Base-by-base conservation (phyloP, 1,139 yeast species). In the Kurtzmaniella natalensis region DNA sequence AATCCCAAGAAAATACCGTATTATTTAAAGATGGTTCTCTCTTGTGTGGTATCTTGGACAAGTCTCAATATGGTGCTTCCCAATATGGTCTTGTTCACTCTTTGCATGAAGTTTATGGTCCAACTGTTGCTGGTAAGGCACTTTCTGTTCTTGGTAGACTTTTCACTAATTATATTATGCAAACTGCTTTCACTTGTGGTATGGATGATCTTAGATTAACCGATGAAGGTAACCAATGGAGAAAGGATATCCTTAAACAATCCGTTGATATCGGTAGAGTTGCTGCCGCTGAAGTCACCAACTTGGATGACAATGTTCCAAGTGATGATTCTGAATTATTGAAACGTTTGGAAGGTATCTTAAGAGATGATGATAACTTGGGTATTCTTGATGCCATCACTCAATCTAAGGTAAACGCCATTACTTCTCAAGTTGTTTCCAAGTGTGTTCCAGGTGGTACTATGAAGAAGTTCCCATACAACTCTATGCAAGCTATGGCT, bases 401-500 rank as follows among this genome's bases (percentile, higher is more conserved):
- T 8, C 95, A 89, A 59, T 82, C 94, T 28, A 88, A 89, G 66
- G 97, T 89, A 35, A 88, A 89, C 52, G 68, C 87, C 29, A 83
- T 94, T 42, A 89, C 98, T 1, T 83, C 96, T 8, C 83, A 85
- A 56, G 96, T 94, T 52, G 97, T 92, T 30, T 70, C 92, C 35
- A 81, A 79, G 58, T 88, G 97, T 79, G 88, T 94, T 50, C 99
- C 99, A 31, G 94, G 69, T 26, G 98, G 98, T 55, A 86, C 96
- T 3, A 84, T 85, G 81, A 94, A 92, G 62, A 75, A 81, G 56
- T 94, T 94, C 74, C 99, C 99, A 10, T 73, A 82, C 62, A 94
- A 94, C 61, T 78, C 95, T 35, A 94, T 94, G 97, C 98, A 94
- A 71, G 81, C 96, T 23, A 94, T 94, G 99, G 97, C 98, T 2